Conservation (phyloP, 164 flowering plant genomes). For the Warburgia ugandensis region DNA sequence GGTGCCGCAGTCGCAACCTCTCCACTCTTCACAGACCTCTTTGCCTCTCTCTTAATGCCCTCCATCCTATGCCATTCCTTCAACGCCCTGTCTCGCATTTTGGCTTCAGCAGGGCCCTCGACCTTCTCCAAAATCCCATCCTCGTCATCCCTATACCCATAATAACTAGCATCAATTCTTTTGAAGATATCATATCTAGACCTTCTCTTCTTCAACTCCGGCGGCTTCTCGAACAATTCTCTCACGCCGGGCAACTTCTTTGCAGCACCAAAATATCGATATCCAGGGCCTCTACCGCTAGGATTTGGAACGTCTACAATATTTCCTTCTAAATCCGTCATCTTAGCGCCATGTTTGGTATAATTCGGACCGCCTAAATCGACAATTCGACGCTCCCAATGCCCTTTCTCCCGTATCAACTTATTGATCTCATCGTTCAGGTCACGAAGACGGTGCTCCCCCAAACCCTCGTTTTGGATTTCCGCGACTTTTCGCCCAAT, state of each 20-base stretch:
- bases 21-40: slow-evolving; percentile 67
- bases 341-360: slow-evolving; percentile 50
- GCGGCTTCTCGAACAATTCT: slow-evolving; percentile 91
- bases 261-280: slow-evolving; percentile 89
- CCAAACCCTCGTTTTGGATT: slow-evolving; percentile 90
- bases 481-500: slow-evolving; percentile 89
- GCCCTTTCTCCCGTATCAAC: slow-evolving; percentile 70
- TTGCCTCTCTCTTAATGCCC: slow-evolving; percentile 68
- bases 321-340: slow-evolving; percentile 93
- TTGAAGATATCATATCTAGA: slow-evolving; percentile 83
- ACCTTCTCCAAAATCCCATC: slow-evolving; percentile 73
- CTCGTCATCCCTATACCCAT: slow-evolving; percentile 89
- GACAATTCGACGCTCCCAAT: slow-evolving; percentile 83
- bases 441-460: slow-evolving; percentile 83
- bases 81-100: slow-evolving; percentile 55
- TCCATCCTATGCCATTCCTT: slow-evolving; percentile 73
- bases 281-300: slow-evolving; percentile 88
- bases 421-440: slow-evolving; percentile 94
- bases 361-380: slow-evolving; percentile 90
- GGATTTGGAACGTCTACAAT: slow-evolving; percentile 94
- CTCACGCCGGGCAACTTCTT: slow-evolving; percentile 87
- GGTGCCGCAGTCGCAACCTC: slow-evolving; percentile 42
- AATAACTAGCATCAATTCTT: slow-evolving; percentile 89
- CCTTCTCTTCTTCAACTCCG: slow-evolving; percentile 70
- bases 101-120: slow-evolving; percentile 65